A percentile compares a stretch with the other conserved stretches of the same genome.
Conservation (phyloP, 1,139 yeast species). For the Lodderomyces elongisporus region DNA sequence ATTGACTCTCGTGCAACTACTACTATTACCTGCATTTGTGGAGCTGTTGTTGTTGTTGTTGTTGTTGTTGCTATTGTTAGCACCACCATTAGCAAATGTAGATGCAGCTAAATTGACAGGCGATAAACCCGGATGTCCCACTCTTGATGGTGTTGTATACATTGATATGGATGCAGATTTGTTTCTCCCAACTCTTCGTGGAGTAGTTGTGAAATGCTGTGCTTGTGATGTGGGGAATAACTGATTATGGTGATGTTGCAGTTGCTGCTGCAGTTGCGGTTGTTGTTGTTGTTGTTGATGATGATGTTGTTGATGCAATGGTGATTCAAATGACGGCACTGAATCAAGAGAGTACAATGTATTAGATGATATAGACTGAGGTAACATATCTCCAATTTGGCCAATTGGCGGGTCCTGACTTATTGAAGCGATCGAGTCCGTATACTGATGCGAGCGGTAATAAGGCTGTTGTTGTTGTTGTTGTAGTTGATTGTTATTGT, state of each 20-base stretch:
- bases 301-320: conserved; percentile 7
- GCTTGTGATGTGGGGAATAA: conserved; percentile 1
- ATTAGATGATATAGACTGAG: conserved; percentile 27
- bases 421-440: conserved; percentile 13
- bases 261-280: conserved; percentile 8
- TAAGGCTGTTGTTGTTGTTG: too few relatives aligned
- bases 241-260: conserved; percentile 4
- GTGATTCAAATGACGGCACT: conserved; percentile 32
- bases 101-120: conserved; percentile 20
- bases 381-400: conserved; percentile 16
- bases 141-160: conserved; percentile 29
- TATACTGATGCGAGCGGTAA: too few relatives aligned
- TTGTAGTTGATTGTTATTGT: conserved; percentile 1
- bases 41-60: conserved; percentile 20
- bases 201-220: conserved; percentile 20
- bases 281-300: conserved; percentile 11
- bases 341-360: conserved; percentile 44
- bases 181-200: conserved; percentile 26
- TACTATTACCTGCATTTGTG: conserved; percentile 22
- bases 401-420: conserved; percentile 16
- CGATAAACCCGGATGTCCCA: conserved; percentile 14
- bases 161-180: conserved; percentile 28
- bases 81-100: conserved; percentile 6
- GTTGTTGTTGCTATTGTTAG: too few relatives aligned
- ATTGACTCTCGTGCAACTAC: too few relatives aligned